A percentile compares a stretch with the other conserved stretches of the same genome.
Conservation (phyloP, 768 basidiomycete species). For the Sporobolomyces pararoseus region DNA sequence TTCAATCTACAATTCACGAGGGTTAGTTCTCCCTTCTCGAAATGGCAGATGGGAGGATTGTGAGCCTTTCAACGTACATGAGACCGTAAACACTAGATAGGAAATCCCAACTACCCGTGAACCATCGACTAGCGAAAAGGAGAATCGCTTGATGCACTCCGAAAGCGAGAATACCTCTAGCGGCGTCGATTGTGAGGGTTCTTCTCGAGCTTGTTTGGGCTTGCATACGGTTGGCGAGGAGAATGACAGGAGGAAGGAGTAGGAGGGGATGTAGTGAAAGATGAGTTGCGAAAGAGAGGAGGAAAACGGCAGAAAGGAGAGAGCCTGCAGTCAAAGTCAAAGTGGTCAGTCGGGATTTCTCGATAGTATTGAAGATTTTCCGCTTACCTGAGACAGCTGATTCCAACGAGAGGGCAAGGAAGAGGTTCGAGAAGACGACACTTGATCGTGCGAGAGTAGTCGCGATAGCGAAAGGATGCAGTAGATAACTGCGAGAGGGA, state of each 20-base stretch:
- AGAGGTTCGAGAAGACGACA: slow-evolving; percentile 72
- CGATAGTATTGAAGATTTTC: neutral
- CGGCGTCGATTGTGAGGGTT: neutral
- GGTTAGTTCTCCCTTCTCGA: too few relatives aligned
- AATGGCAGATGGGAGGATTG: neutral
- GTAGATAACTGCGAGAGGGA: slow-evolving; percentile 61
- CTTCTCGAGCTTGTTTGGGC: too few relatives aligned
- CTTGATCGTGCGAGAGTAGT: slow-evolving; percentile 77
- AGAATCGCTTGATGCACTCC: slow-evolving; percentile 53
- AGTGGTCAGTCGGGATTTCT: neutral
- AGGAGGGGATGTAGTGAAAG: slow-evolving; percentile 68
- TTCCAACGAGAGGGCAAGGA: slow-evolving; percentile 55
- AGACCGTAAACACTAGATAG: slow-evolving; percentile 33
- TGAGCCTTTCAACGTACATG: slow-evolving; percentile 30
- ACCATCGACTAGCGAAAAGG: slow-evolving; percentile 10
- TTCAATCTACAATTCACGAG: slow-evolving; percentile 57
- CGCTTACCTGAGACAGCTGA: slow-evolving; percentile 4
- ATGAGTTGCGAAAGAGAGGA: slow-evolving; percentile 68
- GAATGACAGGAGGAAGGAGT: slow-evolving; percentile 62
- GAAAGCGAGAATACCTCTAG: slow-evolving; percentile 55
- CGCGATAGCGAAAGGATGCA: slow-evolving; percentile 83
- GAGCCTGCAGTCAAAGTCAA: slow-evolving; percentile 54
- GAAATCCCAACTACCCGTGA: slow-evolving; percentile 41
- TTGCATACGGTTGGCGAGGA: slow-evolving; percentile 55
- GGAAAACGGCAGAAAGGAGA: slow-evolving; percentile 59